Evolutionary conservation across 441 rosid genomes (phyloP), one percentile per base, ranked within the genome.

Genomic region (Corymbia citriodora): DNA sequence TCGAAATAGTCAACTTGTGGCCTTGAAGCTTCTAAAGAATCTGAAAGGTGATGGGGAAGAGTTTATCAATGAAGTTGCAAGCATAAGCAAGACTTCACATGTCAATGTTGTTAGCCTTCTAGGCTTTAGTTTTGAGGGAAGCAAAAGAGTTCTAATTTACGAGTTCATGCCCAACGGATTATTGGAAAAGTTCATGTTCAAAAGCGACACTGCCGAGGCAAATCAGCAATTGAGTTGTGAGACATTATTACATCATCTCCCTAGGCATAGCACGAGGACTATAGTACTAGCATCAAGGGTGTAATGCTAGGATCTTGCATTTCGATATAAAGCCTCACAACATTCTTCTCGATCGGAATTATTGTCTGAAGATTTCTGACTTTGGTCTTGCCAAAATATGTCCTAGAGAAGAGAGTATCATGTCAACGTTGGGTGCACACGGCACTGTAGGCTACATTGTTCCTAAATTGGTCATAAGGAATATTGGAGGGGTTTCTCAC

Each of bases 191-290:
- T 88, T 90, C 90, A 83, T 90, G 36, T 40, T 61, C 55, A 55
- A 83, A 29, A 88, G 85, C 4, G n/a, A 65, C 86, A 45, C 86
- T 12, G 33, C 2, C 19, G 52, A 40, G 23, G 33, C 68, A 82
- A 16, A 82, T 48, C 13, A 7, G 6, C 88, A 29, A 40, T 61
- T 88, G 86, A n/a, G 55, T 23, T 63, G 90, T 88, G 72, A 90
- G 70, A 83, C 16, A 8, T 83, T 90, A 85, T 40, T 83, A 90
- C 57, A 19, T 25, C 54, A 88, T 88, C n/a, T 53, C 91, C 25
- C 53, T 90, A 12, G 88, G 90, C 90, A 90, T 90, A 36, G 91
- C 91, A 54, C 85, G 36, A 61, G 91, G 91, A 48, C 83, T 90
- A 19, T 89, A 90, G 65, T 90, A 82, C 82, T 65, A 61, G 29